Percentiles rank a stretch among this genome's conserved stretches.
Conservation (phyloP, 2,329 filamentous ascomycete genomes). For the Verticillium nubilum region DNA sequence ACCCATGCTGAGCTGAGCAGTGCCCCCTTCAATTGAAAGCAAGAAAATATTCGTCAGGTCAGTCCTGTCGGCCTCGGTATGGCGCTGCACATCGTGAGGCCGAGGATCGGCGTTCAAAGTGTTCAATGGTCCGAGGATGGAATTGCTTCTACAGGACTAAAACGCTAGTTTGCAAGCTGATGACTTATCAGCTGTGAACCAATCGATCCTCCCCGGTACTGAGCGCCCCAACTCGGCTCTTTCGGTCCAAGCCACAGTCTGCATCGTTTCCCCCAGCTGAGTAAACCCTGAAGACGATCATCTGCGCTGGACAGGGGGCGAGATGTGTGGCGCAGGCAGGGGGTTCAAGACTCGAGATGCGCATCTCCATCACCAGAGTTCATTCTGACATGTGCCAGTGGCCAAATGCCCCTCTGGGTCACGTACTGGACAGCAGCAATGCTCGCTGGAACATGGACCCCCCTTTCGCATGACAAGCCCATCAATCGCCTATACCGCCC, state of each 20-base stretch:
- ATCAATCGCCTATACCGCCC: not conserved
- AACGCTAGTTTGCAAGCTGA: not conserved
- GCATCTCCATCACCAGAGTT: not conserved
- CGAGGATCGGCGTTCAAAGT: not conserved
- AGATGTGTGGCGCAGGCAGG: not conserved
- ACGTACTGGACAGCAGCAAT: not conserved
- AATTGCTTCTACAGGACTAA: not conserved
- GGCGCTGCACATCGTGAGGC: not conserved
- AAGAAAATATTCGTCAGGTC: not conserved
- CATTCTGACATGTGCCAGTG: not conserved
- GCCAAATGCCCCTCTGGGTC: not conserved
- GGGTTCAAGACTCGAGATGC: not conserved
- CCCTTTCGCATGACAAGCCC: not conserved
- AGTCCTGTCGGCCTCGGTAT: not conserved
- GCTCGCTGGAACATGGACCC: not conserved
- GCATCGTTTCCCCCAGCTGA: constrained; percentile 1
- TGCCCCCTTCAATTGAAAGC: not conserved
- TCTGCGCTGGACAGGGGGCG: not conserved
- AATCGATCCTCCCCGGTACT: not conserved
- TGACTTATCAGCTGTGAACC: not conserved
- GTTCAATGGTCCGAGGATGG: too few species aligned
- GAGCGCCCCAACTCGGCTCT: not conserved
- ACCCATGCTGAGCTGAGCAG: not conserved
- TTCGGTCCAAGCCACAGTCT: not conserved
- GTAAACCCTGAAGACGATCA: constrained; percentile 2